Evolutionary conservation across 2,329 filamentous ascomycete species (phyloP), one percentile per base, ranked within the genome.

Genomic region (Pseudocercospora cruenta): DNA sequence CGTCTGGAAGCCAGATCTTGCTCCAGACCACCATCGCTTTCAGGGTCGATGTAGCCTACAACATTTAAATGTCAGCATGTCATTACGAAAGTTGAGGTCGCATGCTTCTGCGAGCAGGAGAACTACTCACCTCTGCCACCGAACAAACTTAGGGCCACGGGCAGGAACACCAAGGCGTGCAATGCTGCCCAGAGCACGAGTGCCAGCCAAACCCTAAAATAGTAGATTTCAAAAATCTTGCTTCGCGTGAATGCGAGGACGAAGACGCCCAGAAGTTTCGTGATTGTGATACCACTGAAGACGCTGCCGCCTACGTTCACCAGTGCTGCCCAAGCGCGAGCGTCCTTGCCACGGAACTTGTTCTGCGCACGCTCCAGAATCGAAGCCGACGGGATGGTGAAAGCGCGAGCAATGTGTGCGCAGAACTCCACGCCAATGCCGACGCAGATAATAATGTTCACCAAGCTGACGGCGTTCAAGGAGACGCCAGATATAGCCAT

Each of bases 141-240:
- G 59, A 91, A 85, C 58, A 97, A 83, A 75, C 92, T 96, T 70
- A 99, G 83, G 1, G 91, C 90, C 0, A 98, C 95, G 0, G 95
- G 95, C 73, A 99, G 82, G 78, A 98, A 96, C 7, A 99, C 86
- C 57, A 99, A 83, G 0, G 95, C 93, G 78, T 99, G 95, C 9
- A 90, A 85, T 7, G 92, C 92, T 2, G 94, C 96, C 78, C 97
- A 94, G 9, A 96, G 78, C 10, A 99, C 94, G 62, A 99, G 86
- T 6, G 94, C 91, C 19, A 97, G 83, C 95, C 95, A 99, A 51
- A 99, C 91, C 51, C 95, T 87, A 85, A 99, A 99, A 80, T 99
- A 99, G 81, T 99, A 99, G 65, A 99, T 93, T 82, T 99, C 96
- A 74, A 99, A 99, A 76, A 99, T 99, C 87, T 98, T 99, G 79